Evolutionary conservation across 441 rosid genomes (phyloP).

Genomic region (Lepidium campestre): DNA sequence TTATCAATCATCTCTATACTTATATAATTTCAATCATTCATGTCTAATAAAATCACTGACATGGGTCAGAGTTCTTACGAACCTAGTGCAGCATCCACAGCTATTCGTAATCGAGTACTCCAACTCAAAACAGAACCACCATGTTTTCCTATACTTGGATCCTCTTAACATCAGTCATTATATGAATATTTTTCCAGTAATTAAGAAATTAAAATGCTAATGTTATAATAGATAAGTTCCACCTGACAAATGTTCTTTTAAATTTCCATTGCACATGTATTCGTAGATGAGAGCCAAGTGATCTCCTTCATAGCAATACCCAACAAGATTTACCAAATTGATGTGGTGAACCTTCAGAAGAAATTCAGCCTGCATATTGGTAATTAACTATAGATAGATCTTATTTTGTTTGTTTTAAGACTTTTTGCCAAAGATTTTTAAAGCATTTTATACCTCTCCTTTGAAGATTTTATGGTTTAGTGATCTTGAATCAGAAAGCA

Average conservation of each 20-base stretch:
- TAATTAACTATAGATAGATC: too few species aligned
- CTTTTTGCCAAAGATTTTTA: too few species aligned
- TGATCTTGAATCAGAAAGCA: constrained; percentile 25
- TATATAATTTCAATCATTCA: not conserved
- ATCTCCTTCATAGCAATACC: constrained; percentile 5
- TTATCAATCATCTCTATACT: too few species aligned
- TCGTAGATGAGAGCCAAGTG: constrained; percentile 16
- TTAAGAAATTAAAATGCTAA: too few species aligned
- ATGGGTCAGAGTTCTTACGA: not conserved
- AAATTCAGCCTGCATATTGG: constrained; percentile 15
- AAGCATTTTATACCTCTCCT: constrained; percentile 23
- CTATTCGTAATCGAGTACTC: constrained; percentile 1
- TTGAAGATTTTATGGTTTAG: constrained; percentile 36
- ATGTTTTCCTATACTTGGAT: not conserved
- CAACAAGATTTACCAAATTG: constrained; percentile 11
- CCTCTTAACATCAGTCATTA: not conserved
- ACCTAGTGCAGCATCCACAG: constrained; percentile 14
- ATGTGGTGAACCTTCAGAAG: constrained; percentile 15
- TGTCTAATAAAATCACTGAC: too few species aligned
- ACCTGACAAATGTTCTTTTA: constrained; percentile 17
- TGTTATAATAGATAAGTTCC: not conserved
- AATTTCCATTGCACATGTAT: constrained; percentile 12
- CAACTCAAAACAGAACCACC: not conserved
- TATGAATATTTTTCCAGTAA: not conserved
- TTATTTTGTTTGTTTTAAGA: too few species aligned